Evolutionary conservation across 2,329 filamentous ascomycete species (phyloP), one percentile per base, ranked within the genome.

Genomic region (Nemania sp.): DNA sequence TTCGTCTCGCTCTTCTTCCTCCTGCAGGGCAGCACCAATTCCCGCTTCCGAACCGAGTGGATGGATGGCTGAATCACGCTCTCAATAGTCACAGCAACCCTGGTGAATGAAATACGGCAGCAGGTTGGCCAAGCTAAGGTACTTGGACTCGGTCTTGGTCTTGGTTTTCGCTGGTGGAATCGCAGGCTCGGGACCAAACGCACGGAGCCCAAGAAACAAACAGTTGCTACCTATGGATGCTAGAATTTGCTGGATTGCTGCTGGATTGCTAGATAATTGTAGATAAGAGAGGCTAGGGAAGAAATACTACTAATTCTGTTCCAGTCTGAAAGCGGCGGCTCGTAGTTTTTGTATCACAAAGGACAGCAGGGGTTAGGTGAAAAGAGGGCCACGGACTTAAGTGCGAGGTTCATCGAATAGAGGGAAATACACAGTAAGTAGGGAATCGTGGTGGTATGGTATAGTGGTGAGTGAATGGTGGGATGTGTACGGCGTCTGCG

Each of bases 31-130:
- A 61, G 29, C 45, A 55, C 20, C 47, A 51, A 64, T 57, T 57
- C 60, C 67, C 61, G 61, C 61, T 62, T 52, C 67, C 54, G 58
- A 70, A 27, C 52, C 55, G 66, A 60, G 51, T 57, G 66, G 55
- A 22, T 68, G 62, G 62, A 70, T 68, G 68, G 68, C 68, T 70
- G 68, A 70, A 70, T 66, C 66, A 70, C 68, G 68, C 58, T 64
- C 65, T 52, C 68, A 68, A 70, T 68, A 68, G 62, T 70, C 67
- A 68, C 66, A 61, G 43, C 32, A 56, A 59, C 57, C 59, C 66
- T 66, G 58, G 62, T 66, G 66, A 66, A 64, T 63, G 29, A 32
- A 51, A 60, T 51, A 41, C 35, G 15, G 35, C 13, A 41, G 35
- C 13, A 41, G 35, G 35, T 10, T 11, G 13, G 7, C 8, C 15